phyloP scores from a whole-genome alignment of 192 early-diverging fungal species.

The Thoreauomyces humboldtii region DNA sequence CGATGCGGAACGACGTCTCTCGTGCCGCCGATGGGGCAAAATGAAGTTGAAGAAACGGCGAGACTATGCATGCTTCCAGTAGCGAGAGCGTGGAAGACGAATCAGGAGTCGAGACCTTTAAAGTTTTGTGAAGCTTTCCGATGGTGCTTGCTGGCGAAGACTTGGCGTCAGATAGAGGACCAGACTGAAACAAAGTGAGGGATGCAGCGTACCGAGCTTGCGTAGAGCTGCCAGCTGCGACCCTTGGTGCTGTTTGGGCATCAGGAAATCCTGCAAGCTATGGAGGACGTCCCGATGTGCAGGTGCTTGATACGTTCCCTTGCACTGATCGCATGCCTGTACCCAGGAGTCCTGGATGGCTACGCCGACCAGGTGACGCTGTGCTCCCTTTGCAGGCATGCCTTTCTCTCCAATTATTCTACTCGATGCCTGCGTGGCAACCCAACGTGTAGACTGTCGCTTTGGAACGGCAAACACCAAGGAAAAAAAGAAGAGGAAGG shows the following conservation, averaged over 20 bases:
- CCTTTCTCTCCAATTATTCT: too few relatives aligned
- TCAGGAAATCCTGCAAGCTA: not conserved
- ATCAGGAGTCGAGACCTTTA: not conserved
- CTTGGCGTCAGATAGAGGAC: too few relatives aligned
- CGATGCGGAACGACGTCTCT: conserved; percentile 21
- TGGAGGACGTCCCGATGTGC: not conserved
- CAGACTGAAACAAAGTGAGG: not conserved
- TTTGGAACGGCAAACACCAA: too few relatives aligned
- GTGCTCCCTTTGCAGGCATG: too few relatives aligned
- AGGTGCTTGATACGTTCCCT: too few relatives aligned
- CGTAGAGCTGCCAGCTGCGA: not conserved
- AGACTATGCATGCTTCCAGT: not conserved
- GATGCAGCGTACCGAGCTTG: not conserved
- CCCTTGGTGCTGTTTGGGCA: not conserved
- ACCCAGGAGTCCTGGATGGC: too few relatives aligned
- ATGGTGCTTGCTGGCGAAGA: not conserved
- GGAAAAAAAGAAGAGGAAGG: too few relatives aligned
- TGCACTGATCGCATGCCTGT: too few relatives aligned
- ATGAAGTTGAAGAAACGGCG: conserved; percentile 12
- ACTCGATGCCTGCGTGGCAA: too few relatives aligned
- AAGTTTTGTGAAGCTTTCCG: not conserved
- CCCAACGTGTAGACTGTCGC: too few relatives aligned
- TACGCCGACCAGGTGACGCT: too few relatives aligned
- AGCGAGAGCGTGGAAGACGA: too few relatives aligned
- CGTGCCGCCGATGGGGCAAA: conserved; percentile 11